A percentile compares a stretch with the other conserved stretches of the same genome.
Conservation (phyloP, 768 basidiomycete genomes). For the Collybia sordida region DNA sequence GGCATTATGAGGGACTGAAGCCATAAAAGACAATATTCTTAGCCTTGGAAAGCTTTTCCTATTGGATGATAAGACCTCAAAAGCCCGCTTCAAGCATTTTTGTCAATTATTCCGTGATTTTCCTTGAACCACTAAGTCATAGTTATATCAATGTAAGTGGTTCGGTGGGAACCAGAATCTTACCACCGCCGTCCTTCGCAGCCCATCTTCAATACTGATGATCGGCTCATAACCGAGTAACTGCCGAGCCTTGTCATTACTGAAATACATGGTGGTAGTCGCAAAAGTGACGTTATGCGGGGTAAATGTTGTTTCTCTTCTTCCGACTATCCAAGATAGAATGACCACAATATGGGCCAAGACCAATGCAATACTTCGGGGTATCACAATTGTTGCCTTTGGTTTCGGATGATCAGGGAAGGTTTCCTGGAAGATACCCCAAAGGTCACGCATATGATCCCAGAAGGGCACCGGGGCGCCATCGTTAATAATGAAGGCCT, state of each 20-base stretch:
- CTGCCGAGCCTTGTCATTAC: neutral
- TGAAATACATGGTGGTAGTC: neutral
- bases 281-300: neutral
- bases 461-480: neutral
- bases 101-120: too few relatives aligned
- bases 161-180: too few relatives aligned
- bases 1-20: too few relatives aligned
- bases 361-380: neutral
- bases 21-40: too few relatives aligned
- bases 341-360: neutral
- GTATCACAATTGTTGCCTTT: neutral
- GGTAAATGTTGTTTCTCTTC: neutral
- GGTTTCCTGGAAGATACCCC: neutral
- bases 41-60: too few relatives aligned
- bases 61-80: too few relatives aligned
- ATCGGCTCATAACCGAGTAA: neutral
- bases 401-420: neutral
- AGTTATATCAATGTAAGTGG: too few relatives aligned
- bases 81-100: too few relatives aligned
- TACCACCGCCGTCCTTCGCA: too few relatives aligned
- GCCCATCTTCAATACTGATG: too few relatives aligned
- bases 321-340: neutral
- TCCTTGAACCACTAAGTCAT: too few relatives aligned
- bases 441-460: constrained; percentile 1
- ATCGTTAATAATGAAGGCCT: neutral